Conservation (phyloP, 148 eudicot genomes). For the Mesembryanthemum crystallinum region DNA sequence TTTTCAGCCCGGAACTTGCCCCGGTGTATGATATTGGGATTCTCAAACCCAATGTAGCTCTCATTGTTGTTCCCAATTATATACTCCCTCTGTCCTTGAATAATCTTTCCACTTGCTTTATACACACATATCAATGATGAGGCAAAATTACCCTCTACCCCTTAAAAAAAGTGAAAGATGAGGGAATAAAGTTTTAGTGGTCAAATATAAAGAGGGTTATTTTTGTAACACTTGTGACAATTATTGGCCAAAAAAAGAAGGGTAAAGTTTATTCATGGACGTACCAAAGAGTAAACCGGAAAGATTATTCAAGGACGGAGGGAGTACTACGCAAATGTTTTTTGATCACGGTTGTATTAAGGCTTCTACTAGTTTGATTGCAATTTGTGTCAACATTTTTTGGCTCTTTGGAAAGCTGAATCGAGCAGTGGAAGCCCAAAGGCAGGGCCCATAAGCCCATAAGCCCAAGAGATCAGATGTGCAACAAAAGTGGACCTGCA, state of each 20-base stretch:
- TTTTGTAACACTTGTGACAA: no score
- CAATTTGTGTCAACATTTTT: neutral
- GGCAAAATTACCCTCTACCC: no score
- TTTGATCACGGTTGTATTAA: neutral
- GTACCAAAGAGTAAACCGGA: no score
- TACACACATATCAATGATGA: no score
- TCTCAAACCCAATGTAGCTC: slow-evolving; percentile 25
- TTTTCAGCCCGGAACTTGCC: slow-evolving; percentile 47
- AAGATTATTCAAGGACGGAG: no score
- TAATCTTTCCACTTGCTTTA: no score
- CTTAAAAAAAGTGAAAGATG: no score
- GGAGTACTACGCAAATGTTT: neutral
- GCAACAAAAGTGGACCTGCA: neutral
- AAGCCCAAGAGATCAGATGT: neutral
- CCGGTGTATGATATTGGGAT: slow-evolving; percentile 55
- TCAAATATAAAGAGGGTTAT: no score
- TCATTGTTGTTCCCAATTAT: neutral
- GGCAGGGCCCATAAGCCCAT: slow-evolving; percentile 6
- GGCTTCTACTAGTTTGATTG: neutral
- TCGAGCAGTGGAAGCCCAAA: neutral
- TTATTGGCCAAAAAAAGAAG: no score
- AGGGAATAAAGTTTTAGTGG: no score
- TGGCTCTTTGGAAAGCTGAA: neutral
- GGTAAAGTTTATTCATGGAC: no score
- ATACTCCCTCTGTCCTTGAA: no score